Evolutionary conservation across 108 stramenopile genomes (phyloP), one percentile per base, ranked within the genome.

Genomic region (Mediolabrus comicus): DNA sequence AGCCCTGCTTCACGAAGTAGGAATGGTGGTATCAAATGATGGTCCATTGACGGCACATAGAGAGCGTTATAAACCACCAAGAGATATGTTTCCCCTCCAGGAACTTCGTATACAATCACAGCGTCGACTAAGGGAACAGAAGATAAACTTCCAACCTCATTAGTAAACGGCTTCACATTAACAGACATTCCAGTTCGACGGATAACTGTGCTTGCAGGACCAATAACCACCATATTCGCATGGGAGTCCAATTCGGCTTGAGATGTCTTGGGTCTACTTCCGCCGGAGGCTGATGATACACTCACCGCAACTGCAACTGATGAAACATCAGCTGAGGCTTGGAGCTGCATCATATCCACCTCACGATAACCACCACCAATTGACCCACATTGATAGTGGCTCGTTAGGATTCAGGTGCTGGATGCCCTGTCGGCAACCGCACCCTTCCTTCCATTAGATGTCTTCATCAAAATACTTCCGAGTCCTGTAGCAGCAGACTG

Each of bases 1-100:
- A 74, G 4, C 5, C 75, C 80, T 27, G 63, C 64, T 24, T 76
- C 74, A 1, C 80, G 1, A 29, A 81, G 12, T 8, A 72, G 17
- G 58, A 81, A 76, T n/a, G 80, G 80, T 2, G 75, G 75, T n/a
- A 77, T 28, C 19, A 82, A 35, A 29, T 82, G 77, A 66, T 82
- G 38, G 2, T 67, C 25, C 81, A 82, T 77, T 3, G 43, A 13
- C 6, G 75, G 81, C 3, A 77, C 57, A 43, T 77, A 61, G 17
- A 82, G n/a, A 1, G 81, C 81, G 30, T 82, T 67, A 8, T 58
- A 36, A 4, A 65, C 33, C 7, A 82, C 39, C 32, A 82, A 27
- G 9, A 77, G 53, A 41, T 55, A 53, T 9, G 0, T 29, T 14
- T 33, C 1, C 14, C 24, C 53, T 19, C 43, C 57, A 7, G 75